Conservation (phyloP, 2,329 filamentous ascomycete species). For the Polytolypa hystricis region DNA sequence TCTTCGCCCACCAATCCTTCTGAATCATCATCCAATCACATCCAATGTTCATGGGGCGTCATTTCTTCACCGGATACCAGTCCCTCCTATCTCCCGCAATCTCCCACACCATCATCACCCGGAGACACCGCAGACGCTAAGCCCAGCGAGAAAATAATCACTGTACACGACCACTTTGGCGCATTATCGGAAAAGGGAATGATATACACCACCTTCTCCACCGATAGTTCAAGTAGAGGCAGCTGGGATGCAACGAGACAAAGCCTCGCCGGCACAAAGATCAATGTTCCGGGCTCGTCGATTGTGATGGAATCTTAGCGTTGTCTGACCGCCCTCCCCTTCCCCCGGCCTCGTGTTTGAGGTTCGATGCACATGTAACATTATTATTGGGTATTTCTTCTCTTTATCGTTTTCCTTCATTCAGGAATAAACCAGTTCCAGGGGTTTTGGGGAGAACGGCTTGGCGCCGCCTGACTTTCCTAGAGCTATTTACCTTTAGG, state of each 20-base stretch:
- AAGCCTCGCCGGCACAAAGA: conserved; percentile 11
- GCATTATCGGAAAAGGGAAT: conserved; percentile 31
- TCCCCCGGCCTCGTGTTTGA: too few species aligned
- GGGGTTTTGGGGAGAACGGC: too few species aligned
- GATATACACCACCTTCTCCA: conserved; percentile 14
- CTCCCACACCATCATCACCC: not conserved
- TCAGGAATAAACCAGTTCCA: too few species aligned
- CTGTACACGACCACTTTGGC: conserved; percentile 25
- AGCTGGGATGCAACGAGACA: not conserved
- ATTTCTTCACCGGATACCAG: conserved; percentile 17
- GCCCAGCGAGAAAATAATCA: conserved; percentile 15
- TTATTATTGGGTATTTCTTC: too few species aligned
- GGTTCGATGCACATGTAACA: too few species aligned
- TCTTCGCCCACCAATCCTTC: not conserved
- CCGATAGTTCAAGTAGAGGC: not conserved
- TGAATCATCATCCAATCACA: not conserved
- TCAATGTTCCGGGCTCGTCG: conserved; percentile 12
- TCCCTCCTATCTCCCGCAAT: not conserved
- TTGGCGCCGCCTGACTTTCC: too few species aligned
- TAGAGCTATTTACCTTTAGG: too few species aligned
- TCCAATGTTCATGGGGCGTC: conserved; percentile 24
- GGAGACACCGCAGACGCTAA: not conserved
- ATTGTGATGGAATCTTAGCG: conserved; percentile 8
- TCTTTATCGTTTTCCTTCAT: too few species aligned
- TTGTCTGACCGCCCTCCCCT: too few species aligned